Percentiles rank a stretch among this genome's conserved stretches.
Conservation (phyloP, 169 alveolate species). For the Theileria orientalis region DNA sequence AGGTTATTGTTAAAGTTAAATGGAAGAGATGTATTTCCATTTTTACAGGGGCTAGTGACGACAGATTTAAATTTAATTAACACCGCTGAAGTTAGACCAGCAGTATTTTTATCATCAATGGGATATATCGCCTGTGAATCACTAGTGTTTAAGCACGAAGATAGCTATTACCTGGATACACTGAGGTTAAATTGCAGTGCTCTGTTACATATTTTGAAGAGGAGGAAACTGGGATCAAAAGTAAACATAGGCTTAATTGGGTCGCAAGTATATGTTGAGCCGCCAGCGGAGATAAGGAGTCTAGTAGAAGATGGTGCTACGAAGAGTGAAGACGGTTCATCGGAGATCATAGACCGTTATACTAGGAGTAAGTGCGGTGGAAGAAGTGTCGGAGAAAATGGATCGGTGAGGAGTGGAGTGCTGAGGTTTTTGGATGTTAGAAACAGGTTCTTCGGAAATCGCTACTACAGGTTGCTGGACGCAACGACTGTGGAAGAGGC, state of each 20-base stretch:
- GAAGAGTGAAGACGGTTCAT: background rate
- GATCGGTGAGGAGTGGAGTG: background rate
- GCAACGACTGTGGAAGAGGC: background rate
- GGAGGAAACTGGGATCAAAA: conserved; percentile 50
- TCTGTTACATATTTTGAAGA: conserved; percentile 2
- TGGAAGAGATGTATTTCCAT: conserved; percentile 68
- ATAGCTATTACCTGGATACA: conserved; percentile 26
- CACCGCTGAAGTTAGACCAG: conserved; percentile 2
- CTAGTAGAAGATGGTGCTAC: background rate
- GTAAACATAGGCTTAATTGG: background rate
- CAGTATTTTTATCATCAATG: conserved; percentile 66
- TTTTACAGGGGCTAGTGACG: conserved; percentile 72
- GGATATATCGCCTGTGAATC: conserved; percentile 72
- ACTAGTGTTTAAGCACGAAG: conserved; percentile 40
- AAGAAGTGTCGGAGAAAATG: background rate
- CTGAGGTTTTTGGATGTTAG: conserved; percentile 2
- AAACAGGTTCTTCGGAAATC: background rate
- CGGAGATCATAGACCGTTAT: background rate
- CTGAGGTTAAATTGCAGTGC: background rate
- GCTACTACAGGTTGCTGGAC: background rate
- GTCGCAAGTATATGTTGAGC: background rate
- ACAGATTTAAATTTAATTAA: conserved; percentile 58
- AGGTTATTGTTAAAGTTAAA: conserved; percentile 57
- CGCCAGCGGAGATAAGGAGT: background rate
- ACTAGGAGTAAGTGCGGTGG: no score